phyloP scores from a whole-genome alignment of 2,329 filamentous ascomycete species.

The Fusarium incarnatum region DNA sequence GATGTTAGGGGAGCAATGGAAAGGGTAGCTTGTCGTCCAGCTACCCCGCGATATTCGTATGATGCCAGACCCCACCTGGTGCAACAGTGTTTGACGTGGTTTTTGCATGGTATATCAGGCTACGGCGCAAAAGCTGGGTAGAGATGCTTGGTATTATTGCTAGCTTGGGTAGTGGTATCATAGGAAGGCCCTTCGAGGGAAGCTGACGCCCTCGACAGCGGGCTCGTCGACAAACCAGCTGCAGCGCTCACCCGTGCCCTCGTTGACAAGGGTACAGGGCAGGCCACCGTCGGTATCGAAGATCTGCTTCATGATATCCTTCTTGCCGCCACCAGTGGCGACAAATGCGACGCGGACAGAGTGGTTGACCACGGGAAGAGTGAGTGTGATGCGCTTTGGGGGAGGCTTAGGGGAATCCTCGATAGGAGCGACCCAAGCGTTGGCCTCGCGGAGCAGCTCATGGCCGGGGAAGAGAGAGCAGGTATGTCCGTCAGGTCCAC shows the following conservation, averaged over 20 bases:
- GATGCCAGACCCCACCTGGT: constrained; percentile 22
- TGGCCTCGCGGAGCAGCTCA: constrained; percentile 83
- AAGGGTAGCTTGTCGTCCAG: constrained; percentile 24
- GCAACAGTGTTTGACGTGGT: constrained; percentile 12
- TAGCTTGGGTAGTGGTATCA: constrained; percentile 44
- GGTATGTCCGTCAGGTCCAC: constrained; percentile 95
- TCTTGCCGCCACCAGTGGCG: constrained; percentile 89
- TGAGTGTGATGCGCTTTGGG: constrained; percentile 89
- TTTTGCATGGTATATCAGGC: constrained; percentile 21
- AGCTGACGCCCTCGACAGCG: constrained; percentile 86
- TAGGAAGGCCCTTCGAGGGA: constrained; percentile 77
- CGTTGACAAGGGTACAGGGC: constrained; percentile 90
- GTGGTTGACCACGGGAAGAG: constrained; percentile 89
- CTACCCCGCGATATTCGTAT: constrained; percentile 36
- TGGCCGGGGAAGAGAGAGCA: constrained; percentile 96
- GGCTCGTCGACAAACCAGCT: constrained; percentile 95
- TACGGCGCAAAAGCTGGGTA: constrained; percentile 20
- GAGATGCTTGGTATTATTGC: constrained; percentile 19
- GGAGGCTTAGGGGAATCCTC: constrained; percentile 96
- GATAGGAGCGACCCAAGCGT: constrained; percentile 93
- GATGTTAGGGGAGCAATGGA: constrained; percentile 2
- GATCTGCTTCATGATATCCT: constrained; percentile 90
- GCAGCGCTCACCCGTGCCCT: constrained; percentile 83
- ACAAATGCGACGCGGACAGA: constrained; percentile 90
- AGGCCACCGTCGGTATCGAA: constrained; percentile 83